Conservation (phyloP, 169 alveolate species). For the Babesia ovata region DNA sequence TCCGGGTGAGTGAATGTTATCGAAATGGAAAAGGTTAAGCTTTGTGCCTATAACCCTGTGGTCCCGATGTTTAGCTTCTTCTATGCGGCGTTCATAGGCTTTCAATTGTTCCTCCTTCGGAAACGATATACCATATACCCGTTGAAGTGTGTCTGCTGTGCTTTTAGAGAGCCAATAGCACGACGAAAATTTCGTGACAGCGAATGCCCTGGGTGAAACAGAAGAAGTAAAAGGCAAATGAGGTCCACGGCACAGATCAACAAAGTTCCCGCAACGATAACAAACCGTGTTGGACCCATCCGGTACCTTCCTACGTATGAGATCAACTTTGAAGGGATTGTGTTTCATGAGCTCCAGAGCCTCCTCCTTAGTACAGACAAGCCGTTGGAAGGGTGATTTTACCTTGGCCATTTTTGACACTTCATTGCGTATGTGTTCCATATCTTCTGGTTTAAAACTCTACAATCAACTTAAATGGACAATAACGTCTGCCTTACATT, state of each 20-base stretch:
- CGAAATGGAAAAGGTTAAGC: constrained; percentile 93
- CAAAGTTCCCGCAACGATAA: constrained; percentile 96
- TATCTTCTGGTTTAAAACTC: constrained; percentile 71
- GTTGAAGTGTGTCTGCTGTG: constrained; percentile 94
- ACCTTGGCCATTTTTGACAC: constrained; percentile 75
- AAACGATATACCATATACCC: constrained; percentile 98
- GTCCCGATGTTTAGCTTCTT: constrained; percentile 98
- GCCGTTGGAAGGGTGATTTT: constrained; percentile 92
- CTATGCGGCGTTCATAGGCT: constrained; percentile 90
- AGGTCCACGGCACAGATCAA: constrained; percentile 99
- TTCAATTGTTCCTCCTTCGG: constrained; percentile 92
- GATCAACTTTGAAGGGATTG: constrained; percentile 97
- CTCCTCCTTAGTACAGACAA: constrained; percentile 93
- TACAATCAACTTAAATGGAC: constrained; percentile 29
- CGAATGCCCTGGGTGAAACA: constrained; percentile 89
- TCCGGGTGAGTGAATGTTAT: constrained; percentile 86
- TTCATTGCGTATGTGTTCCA: constrained; percentile 54
- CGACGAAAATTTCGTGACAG: constrained; percentile 94
- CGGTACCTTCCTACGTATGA: constrained; percentile 94
- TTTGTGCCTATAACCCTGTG: constrained; percentile 95
- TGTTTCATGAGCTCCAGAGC: constrained; percentile 94
- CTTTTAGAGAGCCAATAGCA: constrained; percentile 98
- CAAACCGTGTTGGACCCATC: constrained; percentile 94
- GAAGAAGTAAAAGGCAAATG: constrained; percentile 95
- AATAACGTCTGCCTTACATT: constrained; percentile 44